phyloP scores from a whole-genome alignment of 768 basidiomycete genomes.

The Tephrocybe sp. region DNA sequence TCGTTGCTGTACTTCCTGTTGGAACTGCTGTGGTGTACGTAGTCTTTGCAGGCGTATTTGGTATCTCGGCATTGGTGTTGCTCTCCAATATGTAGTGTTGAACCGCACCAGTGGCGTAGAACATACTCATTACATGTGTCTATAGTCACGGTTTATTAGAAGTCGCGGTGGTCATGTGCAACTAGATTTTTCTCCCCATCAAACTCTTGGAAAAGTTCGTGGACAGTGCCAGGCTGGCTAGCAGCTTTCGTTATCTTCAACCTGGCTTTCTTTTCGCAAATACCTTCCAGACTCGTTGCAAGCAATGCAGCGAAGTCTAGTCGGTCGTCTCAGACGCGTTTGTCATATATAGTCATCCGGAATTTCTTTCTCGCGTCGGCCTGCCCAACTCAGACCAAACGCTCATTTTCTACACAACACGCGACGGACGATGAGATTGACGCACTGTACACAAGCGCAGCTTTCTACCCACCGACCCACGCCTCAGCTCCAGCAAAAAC shows the following conservation, averaged over 20 bases:
- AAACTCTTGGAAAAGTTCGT: not conserved
- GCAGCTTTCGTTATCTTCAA: slow-evolving; percentile 1
- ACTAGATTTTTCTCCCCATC: not conserved
- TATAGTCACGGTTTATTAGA: not conserved
- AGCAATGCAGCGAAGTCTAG: slow-evolving; percentile 13
- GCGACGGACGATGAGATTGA: slow-evolving; percentile 12
- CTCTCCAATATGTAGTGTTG: slow-evolving; percentile 59
- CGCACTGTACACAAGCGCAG: slow-evolving; percentile 11
- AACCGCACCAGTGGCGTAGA: slow-evolving; percentile 5
- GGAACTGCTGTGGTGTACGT: slow-evolving; percentile 33
- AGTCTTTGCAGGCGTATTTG: slow-evolving; percentile 26
- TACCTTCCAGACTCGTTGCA: slow-evolving; percentile 2
- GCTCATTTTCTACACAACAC: slow-evolving; percentile 3
- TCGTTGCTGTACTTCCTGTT: slow-evolving; percentile 43
- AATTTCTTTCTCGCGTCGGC: slow-evolving; percentile 19
- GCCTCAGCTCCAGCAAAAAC: not conserved
- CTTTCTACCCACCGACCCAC: slow-evolving; percentile 2
- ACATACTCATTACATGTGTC: not conserved
- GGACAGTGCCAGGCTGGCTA: not conserved
- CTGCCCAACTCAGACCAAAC: slow-evolving; percentile 15
- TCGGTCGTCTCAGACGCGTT: slow-evolving; percentile 7
- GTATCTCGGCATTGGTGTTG: slow-evolving; percentile 48
- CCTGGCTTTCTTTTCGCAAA: slow-evolving; percentile 12
- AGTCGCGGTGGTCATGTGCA: slow-evolving; percentile 5
- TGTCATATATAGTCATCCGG: slow-evolving; percentile 16